Base-by-base conservation (phyloP, 352 stramenopile species). In the Globisporangium apiculatum region DNA sequence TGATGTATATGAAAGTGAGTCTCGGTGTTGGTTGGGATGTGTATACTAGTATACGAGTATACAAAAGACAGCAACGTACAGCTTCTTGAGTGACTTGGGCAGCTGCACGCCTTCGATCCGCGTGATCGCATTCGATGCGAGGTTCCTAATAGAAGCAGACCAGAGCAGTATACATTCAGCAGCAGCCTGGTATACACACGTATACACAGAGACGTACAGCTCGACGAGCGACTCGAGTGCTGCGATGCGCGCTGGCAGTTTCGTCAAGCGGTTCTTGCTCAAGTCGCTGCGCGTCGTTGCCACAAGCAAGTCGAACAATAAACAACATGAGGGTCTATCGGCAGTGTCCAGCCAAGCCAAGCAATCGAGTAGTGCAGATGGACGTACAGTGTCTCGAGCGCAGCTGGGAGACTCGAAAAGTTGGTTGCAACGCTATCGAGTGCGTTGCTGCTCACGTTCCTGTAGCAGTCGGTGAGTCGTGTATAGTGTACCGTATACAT, bases 111-210 rank as follows among this genome's bases (percentile, higher is more conserved):
- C 68, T 9, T 57, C 60, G 47, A 90, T 65, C n/a, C 66, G 52
- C 37, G 76, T 75, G 58, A 86, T 82, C 1, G 58, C 64, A 37
- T 87, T 90, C 12, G 65, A 73, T 9, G 73, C 72, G 41, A 90
- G 74, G 54, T 83, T 88, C 17, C 79, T 90, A 53, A 15, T 52
- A 52, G n/a, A 40, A 41, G 57, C 5, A 8, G 50, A 7, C 38
- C 17, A 31, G 10, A 41, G 31, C 17, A 31, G 0, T 43, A 17
- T 6, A 66, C 31, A 15, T 18, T 18, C 24, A 57, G 15, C 10
- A 24, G 24, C 24, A 31, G 24, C 1, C 24, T 31, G 1, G 24
- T 31, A 31, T 31, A 31, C 8, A 48, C 14, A 46, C 12, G 17
- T 2, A 45, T 17, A 18, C 7, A 15, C 3, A 15, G 12, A 4